A percentile compares a stretch with the other conserved stretches of the same genome.
Conservation (phyloP, 2,329 filamentous ascomycete species). For the Apiospora saccharicola region DNA sequence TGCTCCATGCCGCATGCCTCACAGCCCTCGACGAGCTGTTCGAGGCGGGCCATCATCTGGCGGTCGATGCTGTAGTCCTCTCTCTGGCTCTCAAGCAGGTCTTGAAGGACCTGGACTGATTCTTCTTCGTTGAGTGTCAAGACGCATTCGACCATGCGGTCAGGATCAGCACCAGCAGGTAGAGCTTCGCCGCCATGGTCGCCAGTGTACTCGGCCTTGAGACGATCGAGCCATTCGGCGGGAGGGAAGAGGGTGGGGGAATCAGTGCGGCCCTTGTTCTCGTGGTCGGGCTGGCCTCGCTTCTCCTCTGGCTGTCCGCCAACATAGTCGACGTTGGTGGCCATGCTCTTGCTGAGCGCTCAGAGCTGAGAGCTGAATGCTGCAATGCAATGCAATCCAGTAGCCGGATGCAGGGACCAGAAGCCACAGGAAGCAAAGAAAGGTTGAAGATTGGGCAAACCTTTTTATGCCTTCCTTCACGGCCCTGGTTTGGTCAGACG, state of each 20-base stretch:
- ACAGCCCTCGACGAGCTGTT: conserved; percentile 35
- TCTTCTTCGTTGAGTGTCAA: conserved; percentile 37
- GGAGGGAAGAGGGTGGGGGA: conserved; percentile 28
- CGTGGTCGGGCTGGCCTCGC: not conserved
- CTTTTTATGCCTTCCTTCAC: not conserved
- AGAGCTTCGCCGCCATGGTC: conserved; percentile 39
- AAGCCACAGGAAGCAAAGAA: too few relatives aligned
- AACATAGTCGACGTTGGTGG: conserved; percentile 10
- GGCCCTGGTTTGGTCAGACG: not conserved
- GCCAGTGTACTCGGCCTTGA: conserved; percentile 38
- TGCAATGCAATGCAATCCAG: not conserved
- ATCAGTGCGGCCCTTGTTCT: not conserved
- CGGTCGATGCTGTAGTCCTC: conserved; percentile 41
- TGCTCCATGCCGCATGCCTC: conserved; percentile 38
- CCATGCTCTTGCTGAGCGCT: not conserved
- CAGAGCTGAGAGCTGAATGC: too few relatives aligned
- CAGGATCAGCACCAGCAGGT: conserved; percentile 36
- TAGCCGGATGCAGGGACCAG: not conserved
- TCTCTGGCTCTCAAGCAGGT: conserved; percentile 33
- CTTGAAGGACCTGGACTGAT: conserved; percentile 30
- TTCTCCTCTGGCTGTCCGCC: not conserved
- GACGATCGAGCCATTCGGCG: conserved; percentile 35
- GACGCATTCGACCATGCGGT: conserved; percentile 36
- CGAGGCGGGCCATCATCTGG: conserved; percentile 32
- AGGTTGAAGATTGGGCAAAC: not conserved